Conservation (phyloP, 2,329 filamentous ascomycete genomes). For the Endothia cerciana region DNA sequence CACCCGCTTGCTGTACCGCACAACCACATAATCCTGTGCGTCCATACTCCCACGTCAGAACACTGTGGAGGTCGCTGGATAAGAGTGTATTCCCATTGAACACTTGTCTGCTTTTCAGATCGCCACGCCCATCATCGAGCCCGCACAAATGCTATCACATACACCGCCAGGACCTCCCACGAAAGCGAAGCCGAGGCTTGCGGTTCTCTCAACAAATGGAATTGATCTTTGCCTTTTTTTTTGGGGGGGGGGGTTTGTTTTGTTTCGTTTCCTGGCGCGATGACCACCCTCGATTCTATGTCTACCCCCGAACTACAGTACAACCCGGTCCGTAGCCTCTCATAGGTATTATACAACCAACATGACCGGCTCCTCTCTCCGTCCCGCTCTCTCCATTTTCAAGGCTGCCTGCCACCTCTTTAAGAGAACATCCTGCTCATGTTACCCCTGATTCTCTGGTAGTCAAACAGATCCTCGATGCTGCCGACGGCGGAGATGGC, state of each 20-base stretch:
- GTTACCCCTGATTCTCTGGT: slow-evolving; percentile 49
- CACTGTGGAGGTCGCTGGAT: neutral
- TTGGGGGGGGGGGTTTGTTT: no score
- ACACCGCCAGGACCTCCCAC: neutral
- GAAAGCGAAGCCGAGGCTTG: neutral
- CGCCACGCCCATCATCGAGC: neutral
- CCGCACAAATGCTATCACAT: neutral
- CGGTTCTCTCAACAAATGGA: slow-evolving; percentile 17
- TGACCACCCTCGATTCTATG: slow-evolving; percentile 38
- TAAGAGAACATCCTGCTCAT: slow-evolving; percentile 44
- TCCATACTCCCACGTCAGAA: neutral
- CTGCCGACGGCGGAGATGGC: slow-evolving; percentile 90
- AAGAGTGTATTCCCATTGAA: neutral
- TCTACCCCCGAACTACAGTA: slow-evolving; percentile 43
- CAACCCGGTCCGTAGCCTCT: slow-evolving; percentile 41
- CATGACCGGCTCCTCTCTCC: slow-evolving; percentile 22
- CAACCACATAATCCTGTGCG: no score
- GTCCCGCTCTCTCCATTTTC: slow-evolving; percentile 20
- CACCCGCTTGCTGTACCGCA: no score
- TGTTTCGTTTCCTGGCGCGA: slow-evolving; percentile 19
- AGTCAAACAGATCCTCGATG: slow-evolving; percentile 85
- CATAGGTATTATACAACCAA: slow-evolving; percentile 38
- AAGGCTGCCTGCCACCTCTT: slow-evolving; percentile 23
- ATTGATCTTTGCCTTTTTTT: slow-evolving; percentile 19
- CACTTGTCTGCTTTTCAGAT: neutral